A percentile compares a stretch with the other conserved stretches of the same genome.
phyloP scores from a whole-genome alignment of 2,329 filamentous ascomycete species.

The Emmonsia crescens region DNA sequence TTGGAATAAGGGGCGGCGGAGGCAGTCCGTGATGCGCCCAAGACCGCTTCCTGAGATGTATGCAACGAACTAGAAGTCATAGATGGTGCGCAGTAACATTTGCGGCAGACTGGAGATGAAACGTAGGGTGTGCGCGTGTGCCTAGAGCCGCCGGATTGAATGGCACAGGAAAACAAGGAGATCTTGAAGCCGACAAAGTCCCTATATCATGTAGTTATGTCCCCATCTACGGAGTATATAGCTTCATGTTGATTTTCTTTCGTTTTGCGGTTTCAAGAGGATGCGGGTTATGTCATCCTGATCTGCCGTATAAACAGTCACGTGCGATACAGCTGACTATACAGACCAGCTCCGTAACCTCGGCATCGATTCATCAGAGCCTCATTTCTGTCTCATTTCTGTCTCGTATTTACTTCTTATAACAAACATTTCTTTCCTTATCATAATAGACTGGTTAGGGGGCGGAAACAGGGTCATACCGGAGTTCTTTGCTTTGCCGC shows the following conservation, averaged over 20 bases:
- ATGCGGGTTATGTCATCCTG: background rate
- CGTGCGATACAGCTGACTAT: background rate
- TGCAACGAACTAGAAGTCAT: slow-evolving; percentile 16
- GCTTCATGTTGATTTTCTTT: background rate
- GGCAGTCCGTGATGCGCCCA: slow-evolving; percentile 23
- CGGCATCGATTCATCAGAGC: background rate
- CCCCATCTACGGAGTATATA: no score
- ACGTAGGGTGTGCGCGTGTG: background rate
- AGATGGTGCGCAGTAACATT: slow-evolving; percentile 8
- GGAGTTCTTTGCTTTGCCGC: background rate
- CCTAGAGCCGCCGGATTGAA: background rate
- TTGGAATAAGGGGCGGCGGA: slow-evolving; percentile 22
- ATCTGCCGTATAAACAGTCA: background rate
- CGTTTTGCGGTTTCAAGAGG: background rate
- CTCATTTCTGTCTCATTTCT: background rate
- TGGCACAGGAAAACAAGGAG: background rate
- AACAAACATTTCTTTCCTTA: background rate
- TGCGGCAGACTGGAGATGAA: background rate
- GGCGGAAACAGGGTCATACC: background rate
- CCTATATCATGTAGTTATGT: background rate
- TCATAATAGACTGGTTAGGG: background rate
- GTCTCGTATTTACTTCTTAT: background rate
- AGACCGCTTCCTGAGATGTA: slow-evolving; percentile 24
- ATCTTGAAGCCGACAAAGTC: background rate
- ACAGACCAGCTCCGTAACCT: background rate